A percentile compares a stretch with the other conserved stretches of the same genome.
phyloP scores from a whole-genome alignment of 2,329 filamentous ascomycete species.

The Beauveria varroae region DNA sequence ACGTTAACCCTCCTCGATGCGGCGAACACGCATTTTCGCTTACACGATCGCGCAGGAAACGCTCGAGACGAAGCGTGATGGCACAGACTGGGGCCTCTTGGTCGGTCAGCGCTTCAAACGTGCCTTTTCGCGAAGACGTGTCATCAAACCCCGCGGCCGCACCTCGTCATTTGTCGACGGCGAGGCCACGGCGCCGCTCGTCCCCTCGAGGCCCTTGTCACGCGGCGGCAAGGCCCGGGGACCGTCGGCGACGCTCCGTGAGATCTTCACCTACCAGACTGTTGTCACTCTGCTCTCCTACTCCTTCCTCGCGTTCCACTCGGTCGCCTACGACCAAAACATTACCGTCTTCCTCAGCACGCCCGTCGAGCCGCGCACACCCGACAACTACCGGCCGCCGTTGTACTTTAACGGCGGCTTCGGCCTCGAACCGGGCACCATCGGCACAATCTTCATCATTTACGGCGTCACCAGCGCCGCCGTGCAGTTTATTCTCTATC shows the following conservation, averaged over 20 bases:
- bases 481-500: slow-evolving; percentile 82
- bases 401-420: slow-evolving; percentile 82
- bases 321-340: slow-evolving; percentile 77
- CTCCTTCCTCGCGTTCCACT: slow-evolving; percentile 73
- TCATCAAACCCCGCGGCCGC: not conserved
- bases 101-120: slow-evolving; percentile 59
- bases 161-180: slow-evolving; percentile 42
- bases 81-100: slow-evolving; percentile 66
- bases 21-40: not conserved
- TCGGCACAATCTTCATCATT: slow-evolving; percentile 77
- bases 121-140: slow-evolving; percentile 23
- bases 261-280: slow-evolving; percentile 70
- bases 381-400: slow-evolving; percentile 56
- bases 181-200: slow-evolving; percentile 49
- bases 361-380: slow-evolving; percentile 48
- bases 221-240: slow-evolving; percentile 12
- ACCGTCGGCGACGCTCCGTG: slow-evolving; percentile 37
- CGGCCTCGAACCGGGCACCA: slow-evolving; percentile 62
- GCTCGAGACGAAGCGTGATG: slow-evolving; percentile 59
- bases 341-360: slow-evolving; percentile 86
- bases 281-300: slow-evolving; percentile 70
- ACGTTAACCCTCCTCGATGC: slow-evolving; percentile 12
- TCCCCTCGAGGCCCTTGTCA: slow-evolving; percentile 29
- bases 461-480: slow-evolving; percentile 75
- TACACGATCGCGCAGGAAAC: slow-evolving; percentile 55